Base-by-base conservation (phyloP, 1,284 basidiomycete species). In the Takashimella koratensis region DNA sequence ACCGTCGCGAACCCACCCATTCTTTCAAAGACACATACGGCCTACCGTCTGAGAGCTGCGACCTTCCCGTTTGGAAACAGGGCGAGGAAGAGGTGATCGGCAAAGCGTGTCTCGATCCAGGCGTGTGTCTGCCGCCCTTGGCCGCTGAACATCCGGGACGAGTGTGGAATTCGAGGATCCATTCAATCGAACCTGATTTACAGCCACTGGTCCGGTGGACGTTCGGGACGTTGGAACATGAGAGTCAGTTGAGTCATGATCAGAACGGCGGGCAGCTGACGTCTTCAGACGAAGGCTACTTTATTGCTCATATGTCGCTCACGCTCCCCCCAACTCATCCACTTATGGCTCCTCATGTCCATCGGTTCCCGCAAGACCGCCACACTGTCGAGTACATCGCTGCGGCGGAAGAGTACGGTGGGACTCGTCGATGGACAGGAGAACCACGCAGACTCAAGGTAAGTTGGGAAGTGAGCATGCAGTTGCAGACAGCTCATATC, bases 91-190 rank as follows among this genome's bases (percentile, higher is more conserved):
- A 40, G 21, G 1, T n/a, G 6, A 27, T 53, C 59, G 27, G 51
- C 65, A 2, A 60, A 65, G n/a, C n/a, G n/a, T n/a, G n/a, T n/a
- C n/a, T n/a, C n/a, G n/a, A n/a, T n/a, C n/a, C n/a, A n/a, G n/a
- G n/a, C n/a, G n/a, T n/a, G n/a, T n/a, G n/a, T 42, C 52, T 68
- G 22, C 64, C 67, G 2, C 61, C 66, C 1, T 45, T 64, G 40
- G 65, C 67, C 0, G 45, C 58, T 6, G 61, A 67, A 43, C 70
- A 72, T 51, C 68, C 70, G 0, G 64, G 66, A 0, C 57, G 68
- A 11, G 61, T 70, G 4, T 70, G 70, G 70, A 72, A 70, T 47
- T 40, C 52, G 25, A 57, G 67, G 47, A 52, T 70, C 10, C 70
- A 72, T 42, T 54, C 63, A 1, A 50, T 70, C 0, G 26, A 49